Evolutionary conservation across 345 rosid species (phyloP), one percentile per base, ranked within the genome.

Genomic region (Eucalyptus shirleyi): DNA sequence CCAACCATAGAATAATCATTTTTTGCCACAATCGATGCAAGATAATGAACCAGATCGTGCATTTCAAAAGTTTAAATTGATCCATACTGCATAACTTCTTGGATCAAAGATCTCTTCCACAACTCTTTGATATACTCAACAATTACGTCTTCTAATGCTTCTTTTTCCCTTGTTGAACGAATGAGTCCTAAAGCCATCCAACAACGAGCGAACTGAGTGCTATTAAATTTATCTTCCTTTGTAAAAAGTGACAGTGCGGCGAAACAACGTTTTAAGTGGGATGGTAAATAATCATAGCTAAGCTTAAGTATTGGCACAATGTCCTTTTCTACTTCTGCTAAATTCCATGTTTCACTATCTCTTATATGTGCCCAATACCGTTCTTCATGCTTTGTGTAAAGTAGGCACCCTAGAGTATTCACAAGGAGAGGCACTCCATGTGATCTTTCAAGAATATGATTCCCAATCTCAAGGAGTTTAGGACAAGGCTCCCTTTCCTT

Each of bases 141-240:
- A 34, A 2, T 13, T 0, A 5, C 14, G 1, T 72, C 82, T 34
- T 5, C 24, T 42, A 9, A 34, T 34, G 45, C 82, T 18, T 5
- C 2, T 72, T 72, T 17, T 19, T 37, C 44, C 13, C 26, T 19
- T 34, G 82, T 72, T 34, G 82, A 72, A 9, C 14, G 18, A 6
- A 37, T 3, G 8, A 72, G 19, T 72, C 82, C 82, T 34, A 72
- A 34, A 34, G 26, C 82, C 18, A 34, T 34, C 81, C 81, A 69
- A 0, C 0, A 5, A 0, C 1, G 0, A 8, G 37, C 14, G 0
- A 59, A 24, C 0, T 4, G 0, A 59, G 0, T 1, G 30, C 30
- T 59, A 0, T 4, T 2, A 0, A 0, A 23, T 24, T 1, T 1
- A 24, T 0, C 7, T 0, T 21, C 3, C 1, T 12, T 19, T 4